Evolutionary conservation across 495 filamentous ascomycete species (phyloP), one percentile per base, ranked within the genome.

Genomic region (Neurospora africana): DNA sequence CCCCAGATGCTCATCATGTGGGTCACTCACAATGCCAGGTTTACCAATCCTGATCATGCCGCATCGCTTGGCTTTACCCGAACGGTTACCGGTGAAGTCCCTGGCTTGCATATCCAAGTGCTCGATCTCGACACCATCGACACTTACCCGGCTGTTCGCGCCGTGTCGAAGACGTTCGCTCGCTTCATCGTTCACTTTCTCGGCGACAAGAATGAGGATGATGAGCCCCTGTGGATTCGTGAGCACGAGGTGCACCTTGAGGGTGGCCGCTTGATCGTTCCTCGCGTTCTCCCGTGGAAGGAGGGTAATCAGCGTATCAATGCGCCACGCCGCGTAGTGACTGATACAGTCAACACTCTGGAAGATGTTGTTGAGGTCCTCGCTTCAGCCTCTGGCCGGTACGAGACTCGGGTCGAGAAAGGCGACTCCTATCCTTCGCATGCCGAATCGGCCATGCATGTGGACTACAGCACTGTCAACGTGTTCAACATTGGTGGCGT

Each of bases 61-160:
- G 81, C 82, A 0, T 82, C 80, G 3, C 79, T 84, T 13, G 83
- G 83, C 0, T 84, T 85, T 68, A 76, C 80, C 3, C 79, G 83
- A 36, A 84, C 83, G 0, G 68, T 84, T 43, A 73, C 75, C 0
- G 83, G 82, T 9, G 83, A 85, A 71, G 77, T 82, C 8, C 82
- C 83, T 0, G 74, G 76, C 13, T 71, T 85, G 35, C 72, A 41
- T 2, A 44, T 85, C 19, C 83, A 83, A 73, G 71, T 83, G 69
- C 76, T 85, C 2, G 83, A 85, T 67, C 72, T 85, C 21, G 82
- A 81, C 10, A 61, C 71, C 11, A 36, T 74, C 8, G 76, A 78
- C 17, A 72, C 72, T 5, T 13, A 2, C 0, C 44, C 71, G 0
- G 75, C 78, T 0, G 73, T 68, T 0, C 65, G 73, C 23, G 65